phyloP scores from a whole-genome alignment of 1,284 basidiomycete genomes.

The Coniferiporia weirii region DNA sequence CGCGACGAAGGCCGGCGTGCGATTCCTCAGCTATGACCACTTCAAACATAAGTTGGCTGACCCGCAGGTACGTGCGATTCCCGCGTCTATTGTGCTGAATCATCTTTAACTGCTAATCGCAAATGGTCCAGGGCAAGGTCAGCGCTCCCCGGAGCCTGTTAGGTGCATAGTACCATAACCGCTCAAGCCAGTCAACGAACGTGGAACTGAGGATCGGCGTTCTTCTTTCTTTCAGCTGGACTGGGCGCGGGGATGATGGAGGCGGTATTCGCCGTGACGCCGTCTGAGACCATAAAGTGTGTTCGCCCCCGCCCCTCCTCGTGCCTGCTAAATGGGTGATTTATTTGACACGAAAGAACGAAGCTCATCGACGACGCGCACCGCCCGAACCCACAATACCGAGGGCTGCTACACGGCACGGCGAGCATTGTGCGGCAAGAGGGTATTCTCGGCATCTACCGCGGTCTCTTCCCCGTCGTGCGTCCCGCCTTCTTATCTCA shows the following conservation, averaged over 20 bases:
- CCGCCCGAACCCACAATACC: slow-evolving; percentile 77
- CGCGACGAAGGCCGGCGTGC: slow-evolving; percentile 86
- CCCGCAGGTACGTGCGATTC: slow-evolving; percentile 51
- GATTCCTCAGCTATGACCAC: slow-evolving; percentile 93
- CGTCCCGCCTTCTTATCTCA: slow-evolving; percentile 23
- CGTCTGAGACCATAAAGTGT: slow-evolving; percentile 97
- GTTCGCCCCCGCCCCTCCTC: slow-evolving; percentile 25
- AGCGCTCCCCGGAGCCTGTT: slow-evolving; percentile 79
- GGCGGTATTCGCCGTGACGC: slow-evolving; percentile 93
- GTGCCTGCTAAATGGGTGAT: not conserved
- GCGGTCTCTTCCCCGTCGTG: slow-evolving; percentile 92
- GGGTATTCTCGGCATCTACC: slow-evolving; percentile 79
- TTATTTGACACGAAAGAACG: slow-evolving; percentile 52
- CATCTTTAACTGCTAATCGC: too few species aligned
- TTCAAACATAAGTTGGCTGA: slow-evolving; percentile 87
- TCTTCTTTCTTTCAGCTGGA: slow-evolving; percentile 52
- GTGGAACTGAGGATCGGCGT: not conserved
- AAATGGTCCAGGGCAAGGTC: slow-evolving; percentile 75
- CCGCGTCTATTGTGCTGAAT: not conserved
- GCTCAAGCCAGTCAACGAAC: slow-evolving; percentile 4
- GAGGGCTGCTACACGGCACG: slow-evolving; percentile 87
- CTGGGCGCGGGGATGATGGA: slow-evolving; percentile 94
- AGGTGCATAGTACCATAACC: slow-evolving; percentile 39
- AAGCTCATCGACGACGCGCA: slow-evolving; percentile 96
- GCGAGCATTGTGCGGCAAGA: slow-evolving; percentile 79